Base-by-base conservation (phyloP, 306 rosid species). In the Notholithocarpus densiflorus region DNA sequence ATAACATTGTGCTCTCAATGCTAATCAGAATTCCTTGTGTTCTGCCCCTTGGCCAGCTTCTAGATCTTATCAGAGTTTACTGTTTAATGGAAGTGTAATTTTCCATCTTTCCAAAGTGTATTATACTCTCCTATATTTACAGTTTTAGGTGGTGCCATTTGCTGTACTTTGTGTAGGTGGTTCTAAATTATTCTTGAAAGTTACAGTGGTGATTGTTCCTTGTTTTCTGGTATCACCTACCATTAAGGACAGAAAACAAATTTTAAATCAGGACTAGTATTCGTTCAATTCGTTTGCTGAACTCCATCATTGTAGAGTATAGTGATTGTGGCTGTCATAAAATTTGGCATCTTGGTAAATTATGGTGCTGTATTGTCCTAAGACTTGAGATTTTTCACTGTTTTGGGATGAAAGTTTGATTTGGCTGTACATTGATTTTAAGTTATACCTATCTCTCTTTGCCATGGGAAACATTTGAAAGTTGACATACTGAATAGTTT, bases 1-100 rank as follows among this genome's bases (percentile, higher is more conserved):
- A n/a, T 37, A 26, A 66, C 73, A 75, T 17, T 18, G 75, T 56
- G 72, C 73, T 73, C 71, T 81, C 43, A 31, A 43, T 48, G 57
- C 75, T 48, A n/a, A 56, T 26, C 59, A 79, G 85, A 61, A 80
- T 79, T 84, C 79, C 79, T 71, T 21, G 62, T 75, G 57, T 54
- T 52, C 37, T 54, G 68, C 20, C 31, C 59, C 73, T 65, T 65
- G 55, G 68, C 79, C 75, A 70, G 57, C 60, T 53, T n/a, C 29
- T 52, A 54, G 81, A 71, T 81, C 78, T 89, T 78, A 71, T 79
- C 73, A 81, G 54, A 84, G 81, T 13, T n/a, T 51, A 56, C 60
- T 82, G 59, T 43, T 81, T 79, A 79, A 73, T 64, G 66, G 76
- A 83, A 83, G 75, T 82, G 56, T 40, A 3, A 32, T 32, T 32